Evolutionary conservation across 306 rosid species (phyloP), one percentile per base, ranked within the genome.

Genomic region (Pueraria montana): DNA sequence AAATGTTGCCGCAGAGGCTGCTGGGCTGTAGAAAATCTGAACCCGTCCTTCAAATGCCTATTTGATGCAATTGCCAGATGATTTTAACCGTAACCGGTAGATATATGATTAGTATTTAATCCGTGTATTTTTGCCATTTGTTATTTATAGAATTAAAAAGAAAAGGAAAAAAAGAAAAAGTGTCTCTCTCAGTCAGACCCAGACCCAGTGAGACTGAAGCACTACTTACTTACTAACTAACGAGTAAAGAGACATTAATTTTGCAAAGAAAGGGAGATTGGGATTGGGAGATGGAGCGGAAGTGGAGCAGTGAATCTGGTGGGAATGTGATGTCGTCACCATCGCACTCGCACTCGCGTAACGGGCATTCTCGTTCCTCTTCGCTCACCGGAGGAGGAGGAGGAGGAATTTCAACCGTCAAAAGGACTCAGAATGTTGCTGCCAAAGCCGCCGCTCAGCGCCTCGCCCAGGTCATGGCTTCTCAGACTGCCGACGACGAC

Each of bases 401-500:
- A 3, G 40, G 49, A 43, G 88, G 92, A 40, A 86, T 92, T 82
- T 95, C 98, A 74, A 91, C 81, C 89, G 80, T 95, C 84, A 95
- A 92, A 80, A 90, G 97, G 87, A 91, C 92, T 77, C 98, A 95
- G 87, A 93, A 95, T 87, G 90, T 95, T 73, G 98, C 98, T 8
- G 98, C 97, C 67, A 95, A 91, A 87, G 98, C 98, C 30, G 98
- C 98, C 1, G 97, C 98, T 59, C 97, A 95, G 86, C 95, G 98
- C 65, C 98, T 95, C n/a, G 97, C 98, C 6, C 97, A 93, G 89
- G 98, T 95, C 64, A 95, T 95, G 98, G 98, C 98, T 71, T 95
- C 98, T 23, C 98, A 95, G 90, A 82, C 93, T 50, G 87, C 94
- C 46, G 97, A 32, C 32, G 91, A 92, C 1, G 97, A 95, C 3